These are phyloP conservation scores for Sclerotinia spermophila DNA, from an alignment of 2,329 filamentous ascomycete species.

Conservation along the genomic window DNA sequence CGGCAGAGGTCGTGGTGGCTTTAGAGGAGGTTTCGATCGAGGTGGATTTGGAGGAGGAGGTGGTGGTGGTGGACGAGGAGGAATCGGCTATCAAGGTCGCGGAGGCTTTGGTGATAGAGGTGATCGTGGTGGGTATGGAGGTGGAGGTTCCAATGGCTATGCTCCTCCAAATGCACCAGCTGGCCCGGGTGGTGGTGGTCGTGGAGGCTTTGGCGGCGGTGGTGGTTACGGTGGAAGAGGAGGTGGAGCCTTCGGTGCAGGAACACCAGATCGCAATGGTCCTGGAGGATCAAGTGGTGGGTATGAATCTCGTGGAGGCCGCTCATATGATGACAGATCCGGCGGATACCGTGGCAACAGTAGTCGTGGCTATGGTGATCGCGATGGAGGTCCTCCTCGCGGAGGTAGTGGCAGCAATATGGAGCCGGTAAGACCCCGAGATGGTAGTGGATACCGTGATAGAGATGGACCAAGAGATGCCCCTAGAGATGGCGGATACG, in stretches of 20 bases:
- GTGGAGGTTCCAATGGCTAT: slow-evolving; percentile 44
- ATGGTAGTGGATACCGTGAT: slow-evolving; percentile 50
- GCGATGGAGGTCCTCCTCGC: slow-evolving; percentile 36
- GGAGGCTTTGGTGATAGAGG: slow-evolving; percentile 35
- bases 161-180: slow-evolving; percentile 59
- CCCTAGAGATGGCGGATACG: slow-evolving; percentile 43
- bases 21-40: slow-evolving; percentile 36
- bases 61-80: slow-evolving; percentile 33
- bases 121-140: slow-evolving; percentile 32
- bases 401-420: slow-evolving; percentile 65
- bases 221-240: slow-evolving; percentile 29
- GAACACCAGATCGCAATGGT: slow-evolving; percentile 37
- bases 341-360: slow-evolving; percentile 44
- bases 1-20: slow-evolving; percentile 50
- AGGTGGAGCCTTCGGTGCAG: slow-evolving; percentile 31
- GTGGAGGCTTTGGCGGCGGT: slow-evolving; percentile 39
- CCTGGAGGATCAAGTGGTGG: slow-evolving; percentile 43
- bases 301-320: slow-evolving; percentile 52
- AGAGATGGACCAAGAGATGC: slow-evolving; percentile 55
- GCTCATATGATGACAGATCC: slow-evolving; percentile 58
- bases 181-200: slow-evolving; percentile 50
- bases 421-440: slow-evolving; percentile 72
- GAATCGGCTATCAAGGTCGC: slow-evolving; percentile 36
- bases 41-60: slow-evolving; percentile 28
- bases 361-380: slow-evolving; percentile 40